Conservation (phyloP, 495 filamentous ascomycete genomes). For the Barbatosphaeria neglecta region DNA sequence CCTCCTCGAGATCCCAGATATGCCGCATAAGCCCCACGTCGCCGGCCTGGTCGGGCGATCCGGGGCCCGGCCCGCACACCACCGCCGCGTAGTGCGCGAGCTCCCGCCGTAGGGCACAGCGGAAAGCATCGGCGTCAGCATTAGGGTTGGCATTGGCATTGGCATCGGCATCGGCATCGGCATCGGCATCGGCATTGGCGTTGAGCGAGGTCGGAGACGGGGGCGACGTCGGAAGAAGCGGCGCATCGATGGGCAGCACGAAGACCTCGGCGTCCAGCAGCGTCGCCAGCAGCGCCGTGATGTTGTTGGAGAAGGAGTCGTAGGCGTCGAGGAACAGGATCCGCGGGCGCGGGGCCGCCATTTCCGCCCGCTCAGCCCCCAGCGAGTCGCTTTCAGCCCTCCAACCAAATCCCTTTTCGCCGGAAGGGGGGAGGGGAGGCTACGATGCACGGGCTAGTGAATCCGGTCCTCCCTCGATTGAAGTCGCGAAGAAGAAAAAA, state of each 20-base stretch:
- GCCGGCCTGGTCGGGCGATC: constrained; percentile 41
- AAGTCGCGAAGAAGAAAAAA: no score
- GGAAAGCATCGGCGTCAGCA: constrained; percentile 6
- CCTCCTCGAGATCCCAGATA: constrained; percentile 56
- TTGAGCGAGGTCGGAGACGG: not conserved
- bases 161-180: constrained; percentile 2
- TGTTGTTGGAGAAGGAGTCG: constrained; percentile 93
- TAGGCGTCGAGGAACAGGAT: constrained; percentile 89
- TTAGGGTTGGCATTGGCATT: not conserved
- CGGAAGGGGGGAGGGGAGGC: no score
- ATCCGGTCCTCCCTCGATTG: no score
- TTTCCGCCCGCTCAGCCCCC: not conserved
- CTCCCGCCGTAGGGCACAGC: constrained; percentile 21
- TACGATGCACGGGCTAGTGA: no score
- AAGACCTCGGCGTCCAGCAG: constrained; percentile 53
- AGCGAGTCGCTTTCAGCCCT: not conserved
- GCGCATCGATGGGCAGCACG: constrained; percentile 59
- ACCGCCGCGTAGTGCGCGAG: constrained; percentile 60
- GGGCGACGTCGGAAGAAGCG: constrained; percentile 12
- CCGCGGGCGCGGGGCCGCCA: constrained; percentile 16
- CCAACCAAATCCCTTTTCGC: no score
- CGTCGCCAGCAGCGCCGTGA: constrained; percentile 63
- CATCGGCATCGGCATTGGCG: constrained; percentile 1
- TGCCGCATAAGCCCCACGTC: constrained; percentile 74
- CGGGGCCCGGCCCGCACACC: constrained; percentile 72